phyloP scores from a whole-genome alignment of 1,284 basidiomycete species.

The Boletus austroedulis region DNA sequence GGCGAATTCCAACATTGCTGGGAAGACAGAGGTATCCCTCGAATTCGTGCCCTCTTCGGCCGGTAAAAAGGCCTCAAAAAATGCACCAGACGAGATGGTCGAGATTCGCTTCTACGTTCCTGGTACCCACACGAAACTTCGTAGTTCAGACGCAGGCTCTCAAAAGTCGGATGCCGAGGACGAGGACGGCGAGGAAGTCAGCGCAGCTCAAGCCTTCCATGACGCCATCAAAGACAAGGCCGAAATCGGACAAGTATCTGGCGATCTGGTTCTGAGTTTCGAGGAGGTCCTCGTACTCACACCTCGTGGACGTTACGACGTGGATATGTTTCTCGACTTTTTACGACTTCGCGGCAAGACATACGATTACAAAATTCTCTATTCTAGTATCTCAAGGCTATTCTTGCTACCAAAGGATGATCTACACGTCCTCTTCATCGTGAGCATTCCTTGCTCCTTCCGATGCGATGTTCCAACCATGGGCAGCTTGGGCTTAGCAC shows the following conservation, averaged over 20 bases:
- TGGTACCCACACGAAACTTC: constrained; percentile 68
- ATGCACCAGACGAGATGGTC: constrained; percentile 81
- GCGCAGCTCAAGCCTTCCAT: constrained; percentile 95
- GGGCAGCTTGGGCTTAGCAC: constrained; percentile 80
- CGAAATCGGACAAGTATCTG: constrained; percentile 89
- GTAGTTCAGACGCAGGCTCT: constrained; percentile 75
- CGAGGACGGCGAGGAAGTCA: constrained; percentile 72
- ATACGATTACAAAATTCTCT: constrained; percentile 98
- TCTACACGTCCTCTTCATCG: constrained; percentile 92
- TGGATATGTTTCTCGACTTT: constrained; percentile 97
- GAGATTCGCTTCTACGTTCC: constrained; percentile 98
- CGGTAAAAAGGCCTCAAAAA: constrained; percentile 48
- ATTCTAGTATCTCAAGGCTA: constrained; percentile 83
- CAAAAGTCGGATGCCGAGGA: constrained; percentile 70
- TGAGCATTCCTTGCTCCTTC: constrained; percentile 40
- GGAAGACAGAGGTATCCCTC: constrained; percentile 94
- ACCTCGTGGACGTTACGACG: constrained; percentile 94
- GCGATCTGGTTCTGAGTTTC: constrained; percentile 93
- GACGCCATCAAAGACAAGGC: constrained; percentile 96
- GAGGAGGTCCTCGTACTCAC: constrained; percentile 97
- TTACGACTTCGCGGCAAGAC: constrained; percentile 94
- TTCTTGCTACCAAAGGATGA: constrained; percentile 98
- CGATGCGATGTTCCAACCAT: background rate
- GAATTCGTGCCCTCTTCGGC: constrained; percentile 72
- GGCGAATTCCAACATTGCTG: constrained; percentile 97